Evolutionary conservation across 805 yeast genomes (phyloP), one percentile per base, ranked within the genome.

Genomic region (Candida hispaniensis): DNA sequence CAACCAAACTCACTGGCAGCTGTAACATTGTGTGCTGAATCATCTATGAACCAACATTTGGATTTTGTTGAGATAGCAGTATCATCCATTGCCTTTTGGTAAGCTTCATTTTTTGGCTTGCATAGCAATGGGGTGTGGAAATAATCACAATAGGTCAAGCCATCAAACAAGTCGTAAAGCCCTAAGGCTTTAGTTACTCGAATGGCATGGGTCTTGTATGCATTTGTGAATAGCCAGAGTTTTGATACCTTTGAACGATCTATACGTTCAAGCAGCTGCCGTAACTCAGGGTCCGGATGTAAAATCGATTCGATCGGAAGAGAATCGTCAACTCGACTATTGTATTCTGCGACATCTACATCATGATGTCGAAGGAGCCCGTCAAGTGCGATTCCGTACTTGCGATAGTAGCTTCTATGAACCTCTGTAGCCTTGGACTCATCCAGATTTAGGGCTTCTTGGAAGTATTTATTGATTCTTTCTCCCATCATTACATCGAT

Each of bases 161-260:
- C 98, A 45, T 88, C 97, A 52, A 91, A 86, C 38, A 83, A 52
- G 53, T 86, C 95, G n/a, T 88, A 96, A 17, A 88, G 55, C 2
- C 95, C 96, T 30, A 88, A 61, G 30, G 88, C 63, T 26, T 74
- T 67, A 12, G 85, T 66, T 18, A 83, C 93, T 32, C 96, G 66
- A 27, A 75, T 48, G 0, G 88, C 98, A 57, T 88, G 98, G 49
- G 73, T 83, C 52, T 77, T 75, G 60, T 88, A 88, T 2, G 98
- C 97, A 54, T 88, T 88, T 4, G 98, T 88, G 50, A 83, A 79
- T 26, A 91, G 66, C 98, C 98, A 88, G 44, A 88, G 60, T 49
- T 75, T 66, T 47, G 75, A 77, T 39, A 77, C 73, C 43, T 73
- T 69, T 1, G 70, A 63, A n/a, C 56, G 43, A 45, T 61, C 64